phyloP scores from a whole-genome alignment of 495 filamentous ascomycete genomes.

The Trichocladium uniseriatum region DNA sequence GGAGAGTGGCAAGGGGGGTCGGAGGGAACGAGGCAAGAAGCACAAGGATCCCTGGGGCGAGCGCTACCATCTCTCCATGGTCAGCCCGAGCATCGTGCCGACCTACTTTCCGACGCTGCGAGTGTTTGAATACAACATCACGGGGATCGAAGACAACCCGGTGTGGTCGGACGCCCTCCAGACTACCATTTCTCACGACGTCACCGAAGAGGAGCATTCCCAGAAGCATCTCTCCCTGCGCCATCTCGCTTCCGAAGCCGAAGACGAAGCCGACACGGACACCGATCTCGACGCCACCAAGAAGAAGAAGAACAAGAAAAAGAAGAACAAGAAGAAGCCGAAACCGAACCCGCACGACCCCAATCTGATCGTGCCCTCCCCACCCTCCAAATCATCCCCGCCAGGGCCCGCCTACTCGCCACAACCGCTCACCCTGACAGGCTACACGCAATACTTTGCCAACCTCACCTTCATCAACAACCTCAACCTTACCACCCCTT shows the following conservation, averaged over 20 bases:
- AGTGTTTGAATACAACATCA: constrained; percentile 88
- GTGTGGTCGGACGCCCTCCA: constrained; percentile 35
- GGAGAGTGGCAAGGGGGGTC: constrained; percentile 24
- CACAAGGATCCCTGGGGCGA: constrained; percentile 58
- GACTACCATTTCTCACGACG: background rate
- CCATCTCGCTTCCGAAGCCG: background rate
- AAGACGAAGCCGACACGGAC: background rate
- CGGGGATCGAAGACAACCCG: constrained; percentile 52
- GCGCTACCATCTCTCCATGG: constrained; percentile 69
- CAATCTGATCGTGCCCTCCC: constrained; percentile 54
- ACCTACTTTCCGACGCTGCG: constrained; percentile 87
- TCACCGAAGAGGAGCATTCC: background rate
- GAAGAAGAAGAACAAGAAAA: constrained; percentile 30
- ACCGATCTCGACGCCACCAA: constrained; percentile 12
- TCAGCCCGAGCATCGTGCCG: constrained; percentile 79
- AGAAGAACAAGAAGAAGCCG: constrained; percentile 45
- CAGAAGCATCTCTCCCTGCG: background rate
- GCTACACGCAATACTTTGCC: constrained; percentile 85
- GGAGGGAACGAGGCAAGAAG: constrained; percentile 31
- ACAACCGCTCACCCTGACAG: constrained; percentile 64
- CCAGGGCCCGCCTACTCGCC: constrained; percentile 90
- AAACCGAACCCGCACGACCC: constrained; percentile 48
- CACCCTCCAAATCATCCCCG: constrained; percentile 60
- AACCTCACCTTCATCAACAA: constrained; percentile 86
- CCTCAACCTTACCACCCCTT: constrained; percentile 9